Conservation (phyloP, 2,329 filamentous ascomycete genomes). For the Stemphylium vesicarium region DNA sequence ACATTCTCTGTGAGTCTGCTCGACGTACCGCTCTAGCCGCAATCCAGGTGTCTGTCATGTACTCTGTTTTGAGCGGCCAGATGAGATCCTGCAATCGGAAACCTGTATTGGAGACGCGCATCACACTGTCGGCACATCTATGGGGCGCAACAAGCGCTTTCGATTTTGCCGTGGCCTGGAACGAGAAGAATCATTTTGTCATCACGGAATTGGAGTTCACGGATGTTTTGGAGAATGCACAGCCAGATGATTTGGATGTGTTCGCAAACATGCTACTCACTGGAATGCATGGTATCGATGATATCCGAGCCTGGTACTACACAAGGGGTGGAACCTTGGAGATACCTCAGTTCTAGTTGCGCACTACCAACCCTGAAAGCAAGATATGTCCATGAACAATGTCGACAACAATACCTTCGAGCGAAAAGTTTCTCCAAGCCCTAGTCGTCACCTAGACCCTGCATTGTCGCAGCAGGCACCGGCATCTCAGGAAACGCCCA, state of each 20-base stretch:
- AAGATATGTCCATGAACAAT: not conserved
- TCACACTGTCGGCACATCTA: conserved; percentile 37
- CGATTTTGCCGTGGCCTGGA: conserved; percentile 43
- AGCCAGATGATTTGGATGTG: conserved; percentile 36
- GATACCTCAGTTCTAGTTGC: not conserved
- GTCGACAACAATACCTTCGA: too few relatives aligned
- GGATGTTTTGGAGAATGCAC: conserved; percentile 27
- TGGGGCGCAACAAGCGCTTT: conserved; percentile 40
- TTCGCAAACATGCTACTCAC: conserved; percentile 41
- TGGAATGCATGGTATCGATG: conserved; percentile 35
- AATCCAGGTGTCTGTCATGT: conserved; percentile 53
- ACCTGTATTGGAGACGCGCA: conserved; percentile 12
- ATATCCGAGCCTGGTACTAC: conserved; percentile 40
- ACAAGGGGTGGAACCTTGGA: conserved; percentile 24
- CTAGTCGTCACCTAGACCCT: not conserved
- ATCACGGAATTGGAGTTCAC: conserved; percentile 39
- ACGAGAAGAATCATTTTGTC: conserved; percentile 35
- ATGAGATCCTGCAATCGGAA: conserved; percentile 19
- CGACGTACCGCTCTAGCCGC: conserved; percentile 59
- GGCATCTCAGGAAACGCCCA: conserved; percentile 13
- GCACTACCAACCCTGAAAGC: not conserved
- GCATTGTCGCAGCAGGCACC: conserved; percentile 10
- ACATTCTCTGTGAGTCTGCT: conserved; percentile 61
- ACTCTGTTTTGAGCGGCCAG: conserved; percentile 24
- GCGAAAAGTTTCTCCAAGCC: not conserved